Percentiles rank a stretch among this genome's conserved stretches.
phyloP scores from a whole-genome alignment of 2,329 filamentous ascomycete genomes.

The Cercospora sojina region DNA sequence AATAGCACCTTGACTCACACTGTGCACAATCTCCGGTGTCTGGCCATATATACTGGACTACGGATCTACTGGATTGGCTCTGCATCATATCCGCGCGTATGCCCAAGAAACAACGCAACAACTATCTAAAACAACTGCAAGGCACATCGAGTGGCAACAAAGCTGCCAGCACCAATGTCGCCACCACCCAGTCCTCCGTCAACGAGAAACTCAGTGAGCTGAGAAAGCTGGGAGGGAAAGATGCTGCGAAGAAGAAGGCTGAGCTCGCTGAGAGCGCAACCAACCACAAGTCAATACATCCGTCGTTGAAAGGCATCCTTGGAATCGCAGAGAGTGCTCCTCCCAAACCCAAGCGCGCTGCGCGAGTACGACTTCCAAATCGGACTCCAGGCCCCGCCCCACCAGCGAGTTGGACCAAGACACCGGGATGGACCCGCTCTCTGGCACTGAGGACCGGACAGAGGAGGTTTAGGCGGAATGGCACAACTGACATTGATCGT shows the following conservation, averaged over 20 bases:
- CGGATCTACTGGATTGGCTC: conserved; percentile 11
- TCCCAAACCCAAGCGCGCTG: conserved; percentile 46
- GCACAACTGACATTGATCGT: conserved; percentile 25
- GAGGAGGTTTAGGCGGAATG: conserved; percentile 15
- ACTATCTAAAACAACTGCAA: conserved; percentile 42
- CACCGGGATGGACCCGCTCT: conserved; percentile 31
- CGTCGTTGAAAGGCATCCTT: conserved; percentile 46
- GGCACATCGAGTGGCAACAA: conserved; percentile 41
- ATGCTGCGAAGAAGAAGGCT: conserved; percentile 41
- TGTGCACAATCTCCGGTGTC: neutral
- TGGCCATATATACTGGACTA: conserved; percentile 9
- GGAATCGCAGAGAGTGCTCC: conserved; percentile 48
- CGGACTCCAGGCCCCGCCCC: conserved; percentile 47
- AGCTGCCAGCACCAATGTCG: conserved; percentile 34
- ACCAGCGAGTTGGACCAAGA: conserved; percentile 47
- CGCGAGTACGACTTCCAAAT: conserved; percentile 36
- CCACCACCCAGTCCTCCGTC: conserved; percentile 36
- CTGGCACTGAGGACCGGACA: conserved; percentile 24
- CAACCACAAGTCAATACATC: conserved; percentile 46
- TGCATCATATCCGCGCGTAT: conserved; percentile 34
- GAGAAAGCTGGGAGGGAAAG: conserved; percentile 44
- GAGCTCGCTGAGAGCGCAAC: conserved; percentile 44
- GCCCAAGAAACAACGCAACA: conserved; percentile 48
- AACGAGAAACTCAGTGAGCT: conserved; percentile 51
- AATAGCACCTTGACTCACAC: conserved; percentile 13